Percentiles rank a stretch among this genome's conserved stretches.
These are phyloP conservation scores for Silene coronaria DNA, from an alignment of 179 eudicot species.

Conservation along the genomic window DNA sequence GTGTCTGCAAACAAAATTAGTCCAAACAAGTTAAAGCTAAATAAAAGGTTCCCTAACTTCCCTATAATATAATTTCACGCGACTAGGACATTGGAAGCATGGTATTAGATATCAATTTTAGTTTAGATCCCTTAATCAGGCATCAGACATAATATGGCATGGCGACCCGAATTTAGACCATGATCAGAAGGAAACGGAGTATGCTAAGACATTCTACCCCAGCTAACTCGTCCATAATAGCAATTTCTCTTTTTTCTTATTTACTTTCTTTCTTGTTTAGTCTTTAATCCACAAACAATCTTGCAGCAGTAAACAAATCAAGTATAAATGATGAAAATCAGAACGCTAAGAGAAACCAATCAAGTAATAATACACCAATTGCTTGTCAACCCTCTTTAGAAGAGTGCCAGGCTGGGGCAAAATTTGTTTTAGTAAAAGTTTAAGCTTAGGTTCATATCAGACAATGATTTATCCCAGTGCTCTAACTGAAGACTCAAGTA, in stretches of 20 bases:
- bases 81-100: not conserved
- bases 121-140: not conserved
- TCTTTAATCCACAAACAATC: not conserved
- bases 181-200: not conserved
- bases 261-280: not conserved
- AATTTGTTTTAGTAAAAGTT: too few species aligned
- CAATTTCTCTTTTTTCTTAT: not conserved
- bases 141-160: not conserved
- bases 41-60: too few species aligned
- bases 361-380: too few species aligned
- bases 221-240: not conserved
- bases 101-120: not conserved
- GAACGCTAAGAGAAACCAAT: too few species aligned
- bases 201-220: not conserved
- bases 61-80: not conserved
- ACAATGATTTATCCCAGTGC: not conserved
- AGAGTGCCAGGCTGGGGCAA: too few species aligned
- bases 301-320: not conserved
- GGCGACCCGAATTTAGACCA: not conserved
- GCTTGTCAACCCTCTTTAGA: too few species aligned
- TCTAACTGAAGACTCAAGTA: not conserved
- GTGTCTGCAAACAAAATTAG: slow-evolving; percentile 36
- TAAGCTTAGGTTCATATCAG: not conserved
- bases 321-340: too few species aligned
- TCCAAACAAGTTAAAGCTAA: too few species aligned